Evolutionary conservation across 1,139 yeast genomes (phyloP), one percentile per base, ranked within the genome.

Genomic region (Magnusiomyces ingens): DNA sequence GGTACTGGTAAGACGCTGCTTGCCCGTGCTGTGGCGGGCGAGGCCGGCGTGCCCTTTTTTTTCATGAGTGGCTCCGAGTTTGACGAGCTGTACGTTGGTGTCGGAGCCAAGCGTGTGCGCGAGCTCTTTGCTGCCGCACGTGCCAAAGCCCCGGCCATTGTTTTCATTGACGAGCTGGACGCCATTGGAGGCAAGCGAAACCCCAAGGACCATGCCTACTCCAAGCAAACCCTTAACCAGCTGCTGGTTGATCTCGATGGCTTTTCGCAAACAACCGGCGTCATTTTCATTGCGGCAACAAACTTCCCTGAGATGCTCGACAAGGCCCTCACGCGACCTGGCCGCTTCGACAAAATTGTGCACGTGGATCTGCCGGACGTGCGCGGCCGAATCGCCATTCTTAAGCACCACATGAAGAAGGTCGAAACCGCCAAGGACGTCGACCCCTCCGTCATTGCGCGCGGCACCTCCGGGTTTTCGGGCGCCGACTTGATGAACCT

Each of bases 21-120:
- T 58, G 99, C 99, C 0, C 81, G 99, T 63, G 99, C 99, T 18
- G 95, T 97, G 42, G 99, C 99, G 11, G 99, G 99, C 57, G 99
- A 94, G 71, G 99, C 99, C 1, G 99, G 96, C 49, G 99, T 93
- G 35, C 99, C 98, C 32, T 94, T 94, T 67, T 93, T 93, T 71
- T 93, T 91, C 71, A 91, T 93, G 98, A 86, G 96, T 3, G 99
- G 99, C 50, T 89, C 97, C 1, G 99, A 94, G 70, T 94, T 94
- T 67, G 99, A 94, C 68, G 99, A 94, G 69, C 80, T 94, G 60
- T 94, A 91, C 64, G 99, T 94, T 40, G 99, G 99, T 68, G 99
- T 94, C 42, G 99, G 99, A 67, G 99, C 99, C 55, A 93, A 91
- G 71, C 81, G 99, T 67, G 94, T 94, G 53, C 82, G 99, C 62